These are phyloP conservation scores for Sinapis alba DNA, from an alignment of 441 rosid genomes.

Conservation along the genomic window DNA sequence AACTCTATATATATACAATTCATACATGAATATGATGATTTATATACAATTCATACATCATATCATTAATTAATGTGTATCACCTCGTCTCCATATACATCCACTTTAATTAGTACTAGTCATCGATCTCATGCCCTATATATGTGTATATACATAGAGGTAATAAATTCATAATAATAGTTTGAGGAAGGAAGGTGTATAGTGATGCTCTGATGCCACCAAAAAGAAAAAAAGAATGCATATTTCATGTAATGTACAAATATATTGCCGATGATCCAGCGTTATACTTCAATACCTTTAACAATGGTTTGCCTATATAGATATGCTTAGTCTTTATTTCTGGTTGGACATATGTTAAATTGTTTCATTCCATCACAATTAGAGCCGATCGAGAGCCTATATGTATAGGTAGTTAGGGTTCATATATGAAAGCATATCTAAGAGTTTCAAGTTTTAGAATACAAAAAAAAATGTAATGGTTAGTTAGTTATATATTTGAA, in stretches of 20 bases:
- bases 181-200: not conserved
- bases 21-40: not conserved
- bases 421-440: not conserved
- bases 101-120: not conserved
- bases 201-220: not conserved
- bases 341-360: conserved; percentile 1
- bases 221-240: not conserved
- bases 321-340: not conserved
- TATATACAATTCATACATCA: no score
- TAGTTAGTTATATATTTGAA: not conserved
- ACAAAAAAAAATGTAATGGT: not conserved
- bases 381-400: not conserved
- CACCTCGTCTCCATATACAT: not conserved
- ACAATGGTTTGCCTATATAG: not conserved
- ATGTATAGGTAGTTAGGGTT: conserved; percentile 17
- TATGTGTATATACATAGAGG: not conserved
- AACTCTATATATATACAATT: not conserved
- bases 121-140: not conserved
- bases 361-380: not conserved
- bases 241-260: conserved; percentile 10
- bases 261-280: conserved; percentile 16
- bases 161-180: not conserved
- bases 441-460: conserved; percentile 1
- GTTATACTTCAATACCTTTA: not conserved
- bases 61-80: not conserved